Evolutionary conservation across 1,139 yeast genomes (phyloP).

Genomic region (Candida pseudoviswanathii): DNA sequence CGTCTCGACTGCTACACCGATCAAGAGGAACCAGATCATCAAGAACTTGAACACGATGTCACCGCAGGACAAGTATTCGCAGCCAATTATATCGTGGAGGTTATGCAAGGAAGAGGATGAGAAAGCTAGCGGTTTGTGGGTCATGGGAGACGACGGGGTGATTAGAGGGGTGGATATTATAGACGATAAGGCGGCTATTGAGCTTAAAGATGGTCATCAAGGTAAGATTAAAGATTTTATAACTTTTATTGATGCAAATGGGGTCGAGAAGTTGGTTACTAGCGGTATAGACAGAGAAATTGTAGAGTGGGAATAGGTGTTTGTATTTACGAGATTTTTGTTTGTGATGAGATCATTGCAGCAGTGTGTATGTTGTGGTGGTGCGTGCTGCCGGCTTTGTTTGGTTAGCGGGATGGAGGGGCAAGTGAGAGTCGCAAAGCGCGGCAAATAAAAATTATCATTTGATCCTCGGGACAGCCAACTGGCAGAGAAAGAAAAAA

Average conservation of each 20-base stretch:
- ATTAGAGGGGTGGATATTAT: constrained; percentile 57
- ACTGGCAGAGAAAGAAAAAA: no score
- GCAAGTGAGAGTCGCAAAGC: not conserved
- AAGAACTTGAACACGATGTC: constrained; percentile 61
- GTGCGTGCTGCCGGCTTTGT: not conserved
- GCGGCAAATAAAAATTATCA: not conserved
- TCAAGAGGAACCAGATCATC: constrained; percentile 48
- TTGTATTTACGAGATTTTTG: no score
- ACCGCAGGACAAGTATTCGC: constrained; percentile 73
- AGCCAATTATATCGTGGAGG: constrained; percentile 50
- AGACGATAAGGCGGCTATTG: constrained; percentile 26
- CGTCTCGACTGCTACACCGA: constrained; percentile 15
- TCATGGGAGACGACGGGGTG: constrained; percentile 70
- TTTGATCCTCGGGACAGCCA: constrained; percentile 3
- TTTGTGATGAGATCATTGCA: not conserved
- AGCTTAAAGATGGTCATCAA: constrained; percentile 31
- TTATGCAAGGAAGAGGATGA: constrained; percentile 19
- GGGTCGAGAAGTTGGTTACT: constrained; percentile 39
- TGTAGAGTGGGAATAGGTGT: constrained; percentile 17
- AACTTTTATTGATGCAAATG: constrained; percentile 23
- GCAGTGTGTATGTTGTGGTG: no score
- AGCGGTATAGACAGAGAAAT: constrained; percentile 49
- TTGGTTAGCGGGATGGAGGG: not conserved
- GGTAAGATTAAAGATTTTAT: constrained; percentile 53
- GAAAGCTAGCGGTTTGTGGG: constrained; percentile 54